Evolutionary conservation across 1,284 basidiomycete genomes (phyloP).

Genomic region (Erythrobasidium hasegawianum): DNA sequence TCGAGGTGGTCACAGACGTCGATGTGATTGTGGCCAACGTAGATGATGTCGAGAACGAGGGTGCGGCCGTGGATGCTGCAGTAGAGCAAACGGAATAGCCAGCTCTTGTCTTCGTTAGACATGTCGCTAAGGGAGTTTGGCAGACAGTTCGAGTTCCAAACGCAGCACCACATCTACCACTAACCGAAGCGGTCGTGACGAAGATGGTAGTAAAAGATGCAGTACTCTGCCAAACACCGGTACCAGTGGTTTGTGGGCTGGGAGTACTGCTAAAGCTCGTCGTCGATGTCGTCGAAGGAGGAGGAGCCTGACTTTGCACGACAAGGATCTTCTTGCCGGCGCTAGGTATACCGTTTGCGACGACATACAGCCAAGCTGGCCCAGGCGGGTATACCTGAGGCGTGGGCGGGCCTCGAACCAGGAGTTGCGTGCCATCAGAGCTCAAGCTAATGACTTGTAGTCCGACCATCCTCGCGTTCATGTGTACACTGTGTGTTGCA

Average conservation of each 20-base stretch:
- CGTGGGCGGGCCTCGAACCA: slow-evolving; percentile 53
- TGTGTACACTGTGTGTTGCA: slow-evolving; percentile 73
- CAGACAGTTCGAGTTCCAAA: neutral
- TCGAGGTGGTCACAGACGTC: too few relatives aligned
- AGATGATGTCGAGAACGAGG: too few relatives aligned
- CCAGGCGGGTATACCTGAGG: slow-evolving; percentile 70
- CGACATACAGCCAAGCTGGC: slow-evolving; percentile 69
- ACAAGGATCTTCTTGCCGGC: slow-evolving; percentile 64
- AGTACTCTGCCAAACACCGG: neutral
- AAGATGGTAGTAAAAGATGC: neutral
- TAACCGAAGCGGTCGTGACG: neutral
- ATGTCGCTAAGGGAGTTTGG: neutral
- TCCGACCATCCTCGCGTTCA: slow-evolving; percentile 70
- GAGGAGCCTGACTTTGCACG: slow-evolving; percentile 56
- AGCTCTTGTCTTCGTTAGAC: neutral
- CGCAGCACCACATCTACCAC: neutral
- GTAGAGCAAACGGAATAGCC: neutral
- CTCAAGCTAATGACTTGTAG: slow-evolving; percentile 50
- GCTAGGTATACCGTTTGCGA: slow-evolving; percentile 67
- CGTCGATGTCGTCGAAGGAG: neutral
- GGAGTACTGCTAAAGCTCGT: neutral
- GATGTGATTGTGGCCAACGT: too few relatives aligned
- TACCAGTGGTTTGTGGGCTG: neutral
- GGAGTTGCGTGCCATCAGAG: neutral
- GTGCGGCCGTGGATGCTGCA: neutral